These are phyloP conservation scores for Castanea crenata DNA, from an alignment of 306 rosid species.

Conservation along the genomic window DNA sequence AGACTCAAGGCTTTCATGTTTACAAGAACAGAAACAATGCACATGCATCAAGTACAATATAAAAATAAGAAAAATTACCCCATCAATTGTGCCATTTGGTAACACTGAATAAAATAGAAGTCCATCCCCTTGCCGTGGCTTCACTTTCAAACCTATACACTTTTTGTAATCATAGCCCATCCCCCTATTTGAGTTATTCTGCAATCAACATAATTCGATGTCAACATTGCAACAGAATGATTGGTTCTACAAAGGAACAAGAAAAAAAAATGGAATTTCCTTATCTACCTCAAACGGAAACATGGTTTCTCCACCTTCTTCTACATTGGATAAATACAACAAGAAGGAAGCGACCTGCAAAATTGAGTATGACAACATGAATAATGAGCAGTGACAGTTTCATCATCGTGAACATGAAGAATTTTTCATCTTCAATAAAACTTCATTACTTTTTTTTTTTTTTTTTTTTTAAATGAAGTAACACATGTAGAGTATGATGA, in stretches of 20 bases:
- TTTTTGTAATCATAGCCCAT: slow-evolving; percentile 41
- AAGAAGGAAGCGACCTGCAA: slow-evolving; percentile 66
- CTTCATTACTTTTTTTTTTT: too few species aligned
- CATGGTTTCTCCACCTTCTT: slow-evolving; percentile 73
- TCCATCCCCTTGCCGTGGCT: slow-evolving; percentile 63
- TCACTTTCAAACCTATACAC: slow-evolving; percentile 66
- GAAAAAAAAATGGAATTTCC: not conserved
- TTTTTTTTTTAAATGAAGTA: too few species aligned
- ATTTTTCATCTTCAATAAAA: too few species aligned
- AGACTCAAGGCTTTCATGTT: not conserved
- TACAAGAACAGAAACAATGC: not conserved
- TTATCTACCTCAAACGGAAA: slow-evolving; percentile 64
- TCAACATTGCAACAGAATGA: not conserved
- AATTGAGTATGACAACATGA: not conserved
- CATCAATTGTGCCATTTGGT: slow-evolving; percentile 57
- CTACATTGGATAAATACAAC: slow-evolving; percentile 58
- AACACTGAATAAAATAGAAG: slow-evolving; percentile 58
- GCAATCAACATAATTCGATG: slow-evolving; percentile 11
- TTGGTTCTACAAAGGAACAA: not conserved
- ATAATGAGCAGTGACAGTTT: not conserved
- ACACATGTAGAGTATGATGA: not conserved
- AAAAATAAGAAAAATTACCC: slow-evolving; percentile 27
- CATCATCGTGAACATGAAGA: not conserved
- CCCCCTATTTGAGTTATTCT: slow-evolving; percentile 44
- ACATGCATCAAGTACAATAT: not conserved